Base-by-base conservation (phyloP, 2,329 filamentous ascomycete genomes). In the Hymenoscyphus occultus region DNA sequence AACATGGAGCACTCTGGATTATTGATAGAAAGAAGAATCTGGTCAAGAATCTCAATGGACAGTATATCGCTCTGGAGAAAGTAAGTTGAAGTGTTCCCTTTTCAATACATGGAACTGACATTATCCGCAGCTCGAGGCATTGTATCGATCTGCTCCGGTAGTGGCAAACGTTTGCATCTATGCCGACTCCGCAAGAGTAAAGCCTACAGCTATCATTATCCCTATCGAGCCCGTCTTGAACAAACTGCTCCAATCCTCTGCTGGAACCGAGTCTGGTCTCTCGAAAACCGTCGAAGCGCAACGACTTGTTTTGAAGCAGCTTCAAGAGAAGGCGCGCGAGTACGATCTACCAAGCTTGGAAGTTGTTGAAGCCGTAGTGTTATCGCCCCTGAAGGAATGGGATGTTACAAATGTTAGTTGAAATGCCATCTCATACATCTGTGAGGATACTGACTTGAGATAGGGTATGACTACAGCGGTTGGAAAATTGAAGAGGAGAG, bases 1-100 rank as follows among this genome's bases (percentile, higher is more conserved):
- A 60, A 12, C 59, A 59, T 63, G 90, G 90, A 62, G 87, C 92
- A 71, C 80, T 93, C 64, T 84, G 82, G 69, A 87, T 93, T 76
- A 91, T 93, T 73, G 90, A 93, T 78, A 89, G 90, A 76, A 93
- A 93, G 87, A 94, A 94, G 86, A 93, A 93, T 78, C 78, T 94
- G 70, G 91, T 97, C 78, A 97, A 97, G 87, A 93, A 94, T 69
- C 85, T 92, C 69, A 92, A 93, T 67, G 61, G 56, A 32, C 42
- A 63, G 39, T 63, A 63, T 39, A 63, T 63, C 77, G 94, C 93
- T 14, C 85, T 98, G 5, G 94, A 97, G 81, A 97, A 93, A 74
- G 75, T 67, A 65, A 65, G 51, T 60, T 64, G 35, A 54, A 32
- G 5, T 72, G 2, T 4, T 3, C 5, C 22, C 9, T 14, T 19